Evolutionary conservation across 176 grass and related monocot genomes (phyloP).

Genomic region (Hordeum marinum): DNA sequence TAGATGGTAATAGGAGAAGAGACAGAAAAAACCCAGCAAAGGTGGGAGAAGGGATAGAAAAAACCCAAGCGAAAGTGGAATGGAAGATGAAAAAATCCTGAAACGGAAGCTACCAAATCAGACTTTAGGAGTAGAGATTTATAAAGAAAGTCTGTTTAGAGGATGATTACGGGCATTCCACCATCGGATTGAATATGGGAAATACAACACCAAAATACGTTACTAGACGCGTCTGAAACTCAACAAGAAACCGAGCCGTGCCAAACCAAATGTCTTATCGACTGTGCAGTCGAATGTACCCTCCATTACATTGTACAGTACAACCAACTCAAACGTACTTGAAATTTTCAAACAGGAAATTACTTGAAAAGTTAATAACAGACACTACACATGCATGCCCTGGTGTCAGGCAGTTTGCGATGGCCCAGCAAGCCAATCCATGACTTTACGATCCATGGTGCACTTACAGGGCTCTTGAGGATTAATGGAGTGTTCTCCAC

Average conservation of each 20-base stretch:
- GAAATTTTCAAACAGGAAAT: not conserved
- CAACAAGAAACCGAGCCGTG: not conserved
- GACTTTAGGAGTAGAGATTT: too few species aligned
- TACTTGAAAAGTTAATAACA: not conserved
- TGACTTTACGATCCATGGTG: slow-evolving; percentile 47
- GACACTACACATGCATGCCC: not conserved
- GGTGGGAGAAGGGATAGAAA: too few species aligned
- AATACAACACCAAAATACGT: too few species aligned
- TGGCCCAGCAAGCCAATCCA: slow-evolving; percentile 55
- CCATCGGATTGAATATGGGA: too few species aligned
- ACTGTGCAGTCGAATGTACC: not conserved
- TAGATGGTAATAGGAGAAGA: too few species aligned
- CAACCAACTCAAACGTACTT: not conserved
- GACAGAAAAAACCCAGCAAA: too few species aligned
- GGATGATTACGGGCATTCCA: too few species aligned
- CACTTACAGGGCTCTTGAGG: slow-evolving; percentile 35
- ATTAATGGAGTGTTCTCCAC: slow-evolving; percentile 32
- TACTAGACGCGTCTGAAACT: not conserved
- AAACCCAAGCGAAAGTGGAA: too few species aligned
- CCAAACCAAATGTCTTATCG: not conserved
- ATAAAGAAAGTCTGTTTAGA: too few species aligned
- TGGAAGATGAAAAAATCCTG: too few species aligned
- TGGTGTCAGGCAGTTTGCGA: slow-evolving; percentile 12
- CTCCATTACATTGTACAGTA: slow-evolving; percentile 5
- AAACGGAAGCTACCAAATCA: too few species aligned